Percentiles rank a stretch among this genome's conserved stretches.
phyloP scores from a whole-genome alignment of 2,329 filamentous ascomycete species.

The Talaromyces piceae region DNA sequence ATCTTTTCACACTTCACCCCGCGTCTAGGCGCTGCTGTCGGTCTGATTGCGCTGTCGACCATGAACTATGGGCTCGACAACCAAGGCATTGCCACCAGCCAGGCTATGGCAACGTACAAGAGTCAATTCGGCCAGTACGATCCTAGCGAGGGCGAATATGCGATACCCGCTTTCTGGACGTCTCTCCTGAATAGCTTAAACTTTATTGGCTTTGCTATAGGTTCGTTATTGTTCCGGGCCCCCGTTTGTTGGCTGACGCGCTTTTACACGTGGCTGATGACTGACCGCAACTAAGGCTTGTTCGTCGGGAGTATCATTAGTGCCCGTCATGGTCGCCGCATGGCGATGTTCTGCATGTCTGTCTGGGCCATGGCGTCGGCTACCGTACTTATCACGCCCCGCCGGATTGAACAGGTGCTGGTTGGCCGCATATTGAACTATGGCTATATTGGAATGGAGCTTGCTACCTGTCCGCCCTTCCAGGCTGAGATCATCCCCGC shows the following conservation, averaged over 20 bases:
- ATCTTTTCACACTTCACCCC: slow-evolving; percentile 10
- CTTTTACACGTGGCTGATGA: not conserved
- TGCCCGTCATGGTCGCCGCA: slow-evolving; percentile 8
- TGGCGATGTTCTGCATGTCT: slow-evolving; percentile 12
- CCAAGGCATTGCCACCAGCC: slow-evolving; percentile 29
- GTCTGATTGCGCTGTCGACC: slow-evolving; percentile 29
- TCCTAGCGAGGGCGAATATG: slow-evolving; percentile 16
- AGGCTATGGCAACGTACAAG: slow-evolving; percentile 32
- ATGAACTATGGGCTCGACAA: slow-evolving; percentile 39
- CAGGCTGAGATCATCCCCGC: slow-evolving; percentile 11
- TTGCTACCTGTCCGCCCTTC: slow-evolving; percentile 10
- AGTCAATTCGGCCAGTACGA: slow-evolving; percentile 27
- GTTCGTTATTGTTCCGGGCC: slow-evolving; percentile 12
- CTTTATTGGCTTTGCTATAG: slow-evolving; percentile 28
- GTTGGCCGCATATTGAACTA: slow-evolving; percentile 11
- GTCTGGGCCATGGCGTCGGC: slow-evolving; percentile 10
- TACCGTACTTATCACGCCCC: slow-evolving; percentile 6
- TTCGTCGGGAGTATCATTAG: slow-evolving; percentile 9
- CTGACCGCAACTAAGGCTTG: not conserved
- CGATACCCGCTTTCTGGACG: slow-evolving; percentile 25
- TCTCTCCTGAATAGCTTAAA: slow-evolving; percentile 32
- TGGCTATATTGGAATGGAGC: slow-evolving; percentile 11
- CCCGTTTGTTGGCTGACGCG: not conserved
- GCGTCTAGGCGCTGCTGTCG: slow-evolving; percentile 7
- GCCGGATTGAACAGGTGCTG: slow-evolving; percentile 8